Conservation (phyloP, 1,284 basidiomycete species). For the Somion occarium region DNA sequence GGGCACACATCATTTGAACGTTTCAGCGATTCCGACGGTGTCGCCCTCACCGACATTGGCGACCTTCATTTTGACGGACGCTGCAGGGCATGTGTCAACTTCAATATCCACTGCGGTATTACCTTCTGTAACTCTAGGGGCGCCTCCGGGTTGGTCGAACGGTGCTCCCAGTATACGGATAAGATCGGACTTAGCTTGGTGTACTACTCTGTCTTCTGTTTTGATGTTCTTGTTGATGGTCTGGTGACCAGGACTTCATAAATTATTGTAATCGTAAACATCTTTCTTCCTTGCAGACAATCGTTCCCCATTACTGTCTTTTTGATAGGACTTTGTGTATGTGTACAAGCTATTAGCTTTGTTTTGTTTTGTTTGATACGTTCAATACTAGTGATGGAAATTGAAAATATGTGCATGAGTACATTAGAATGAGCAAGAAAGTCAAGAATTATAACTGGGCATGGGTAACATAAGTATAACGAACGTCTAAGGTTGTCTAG, state of each 20-base stretch:
- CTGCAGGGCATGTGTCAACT: conserved; percentile 27
- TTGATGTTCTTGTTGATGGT: background rate
- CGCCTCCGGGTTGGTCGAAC: conserved; percentile 27
- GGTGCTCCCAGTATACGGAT: no score
- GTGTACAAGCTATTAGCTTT: background rate
- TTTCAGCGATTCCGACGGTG: conserved; percentile 30
- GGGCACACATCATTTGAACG: conserved; percentile 25
- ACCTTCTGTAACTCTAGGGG: conserved; percentile 30
- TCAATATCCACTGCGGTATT: conserved; percentile 25
- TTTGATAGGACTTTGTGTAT: background rate
- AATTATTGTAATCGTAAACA: no score
- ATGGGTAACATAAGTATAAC: no score
- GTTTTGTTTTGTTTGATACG: background rate
- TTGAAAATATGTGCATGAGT: no score
- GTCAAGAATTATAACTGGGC: no score
- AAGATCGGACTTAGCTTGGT: no score
- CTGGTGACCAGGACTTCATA: no score
- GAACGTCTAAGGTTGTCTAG: no score
- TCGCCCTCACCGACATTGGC: conserved; percentile 28
- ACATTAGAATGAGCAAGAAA: no score
- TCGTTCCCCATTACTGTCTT: background rate
- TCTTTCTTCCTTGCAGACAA: no score
- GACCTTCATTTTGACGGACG: conserved; percentile 33
- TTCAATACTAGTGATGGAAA: no score
- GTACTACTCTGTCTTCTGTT: no score